These are phyloP conservation scores for Phaeoacremonium minimum DNA, from an alignment of 2,329 filamentous ascomycete species.

Conservation along the genomic window DNA sequence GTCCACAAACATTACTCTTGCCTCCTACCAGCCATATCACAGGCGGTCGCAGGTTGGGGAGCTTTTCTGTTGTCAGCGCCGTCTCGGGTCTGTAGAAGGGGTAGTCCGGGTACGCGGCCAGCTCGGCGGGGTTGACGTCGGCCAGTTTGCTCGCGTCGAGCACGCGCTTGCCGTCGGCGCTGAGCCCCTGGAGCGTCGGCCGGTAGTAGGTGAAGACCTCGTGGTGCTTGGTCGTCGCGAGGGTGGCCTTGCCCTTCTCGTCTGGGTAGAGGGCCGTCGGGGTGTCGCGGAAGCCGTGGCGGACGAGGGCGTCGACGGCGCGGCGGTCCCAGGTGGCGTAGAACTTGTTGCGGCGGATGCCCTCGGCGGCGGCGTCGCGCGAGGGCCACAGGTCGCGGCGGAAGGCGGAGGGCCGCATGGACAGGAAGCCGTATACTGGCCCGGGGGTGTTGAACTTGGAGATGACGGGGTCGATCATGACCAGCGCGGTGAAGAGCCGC, in stretches of 20 bases:
- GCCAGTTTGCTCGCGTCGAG: constrained; percentile 34
- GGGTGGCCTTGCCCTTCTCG: constrained; percentile 50
- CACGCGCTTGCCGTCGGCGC: constrained; percentile 26
- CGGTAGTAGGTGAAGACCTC: constrained; percentile 78
- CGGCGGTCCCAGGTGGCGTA: constrained; percentile 79
- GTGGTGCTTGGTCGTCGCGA: constrained; percentile 81
- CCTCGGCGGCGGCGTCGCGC: constrained; percentile 59
- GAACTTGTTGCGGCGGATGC: constrained; percentile 68
- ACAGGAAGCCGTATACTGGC: constrained; percentile 30
- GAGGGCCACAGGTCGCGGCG: constrained; percentile 83
- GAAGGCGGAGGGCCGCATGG: constrained; percentile 56
- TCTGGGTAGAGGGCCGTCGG: constrained; percentile 59
- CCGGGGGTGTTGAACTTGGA: constrained; percentile 38
- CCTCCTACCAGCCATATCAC: constrained; percentile 68
- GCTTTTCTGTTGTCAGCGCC: constrained; percentile 45
- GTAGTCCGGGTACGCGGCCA: constrained; percentile 25
- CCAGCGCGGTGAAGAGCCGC: constrained; percentile 68
- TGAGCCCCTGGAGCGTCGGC: constrained; percentile 41
- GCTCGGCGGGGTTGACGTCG: constrained; percentile 38
- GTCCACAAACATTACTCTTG: constrained; percentile 50
- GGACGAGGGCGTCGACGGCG: constrained; percentile 70
- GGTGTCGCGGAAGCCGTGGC: constrained; percentile 69
- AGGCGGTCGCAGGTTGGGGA: constrained; percentile 59
- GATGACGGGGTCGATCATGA: constrained; percentile 85
- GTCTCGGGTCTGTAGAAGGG: constrained; percentile 68